These are phyloP conservation scores for Sisymbrium irio DNA, from an alignment of 345 rosid species.

Conservation along the genomic window DNA sequence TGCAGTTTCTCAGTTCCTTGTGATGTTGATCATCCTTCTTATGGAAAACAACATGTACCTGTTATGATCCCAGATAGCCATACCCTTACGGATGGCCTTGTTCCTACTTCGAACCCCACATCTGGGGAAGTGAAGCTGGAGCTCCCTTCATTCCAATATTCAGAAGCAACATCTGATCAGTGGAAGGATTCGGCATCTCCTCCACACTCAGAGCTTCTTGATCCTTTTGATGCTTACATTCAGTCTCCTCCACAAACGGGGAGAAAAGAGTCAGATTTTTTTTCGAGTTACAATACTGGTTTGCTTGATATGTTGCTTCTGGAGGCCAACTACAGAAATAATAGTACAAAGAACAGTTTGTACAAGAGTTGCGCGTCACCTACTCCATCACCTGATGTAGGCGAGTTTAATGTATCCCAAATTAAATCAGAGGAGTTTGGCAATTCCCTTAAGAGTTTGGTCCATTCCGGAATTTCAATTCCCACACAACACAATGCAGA, in stretches of 20 bases:
- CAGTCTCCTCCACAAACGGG: constrained; percentile 66
- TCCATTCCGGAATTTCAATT: constrained; percentile 59
- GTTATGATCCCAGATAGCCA: constrained; percentile 62
- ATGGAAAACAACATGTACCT: constrained; percentile 45
- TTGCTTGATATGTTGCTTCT: constrained; percentile 85
- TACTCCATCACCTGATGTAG: constrained; percentile 26
- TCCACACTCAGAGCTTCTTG: constrained; percentile 47
- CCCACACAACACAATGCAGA: constrained; percentile 56
- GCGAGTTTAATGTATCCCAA: constrained; percentile 19
- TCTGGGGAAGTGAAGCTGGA: constrained; percentile 84
- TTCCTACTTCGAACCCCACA: constrained; percentile 77
- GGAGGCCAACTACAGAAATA: constrained; percentile 64
- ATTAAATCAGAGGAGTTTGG: constrained; percentile 63
- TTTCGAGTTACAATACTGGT: constrained; percentile 66
- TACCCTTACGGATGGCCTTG: constrained; percentile 67
- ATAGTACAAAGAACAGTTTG: constrained; percentile 59
- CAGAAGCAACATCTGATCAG: constrained; percentile 64
- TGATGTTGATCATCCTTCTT: constrained; percentile 50
- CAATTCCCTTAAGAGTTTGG: constrained; percentile 56
- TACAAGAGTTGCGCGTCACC: constrained; percentile 67
- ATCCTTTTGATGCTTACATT: constrained; percentile 56
- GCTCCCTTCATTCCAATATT: constrained; percentile 99
- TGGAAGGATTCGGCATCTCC: constrained; percentile 57
- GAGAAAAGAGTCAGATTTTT: constrained; percentile 45
- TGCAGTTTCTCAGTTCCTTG: constrained; percentile 45